These are phyloP conservation scores for Suillus subaureus DNA, from an alignment of 768 basidiomycete genomes.

Conservation along the genomic window DNA sequence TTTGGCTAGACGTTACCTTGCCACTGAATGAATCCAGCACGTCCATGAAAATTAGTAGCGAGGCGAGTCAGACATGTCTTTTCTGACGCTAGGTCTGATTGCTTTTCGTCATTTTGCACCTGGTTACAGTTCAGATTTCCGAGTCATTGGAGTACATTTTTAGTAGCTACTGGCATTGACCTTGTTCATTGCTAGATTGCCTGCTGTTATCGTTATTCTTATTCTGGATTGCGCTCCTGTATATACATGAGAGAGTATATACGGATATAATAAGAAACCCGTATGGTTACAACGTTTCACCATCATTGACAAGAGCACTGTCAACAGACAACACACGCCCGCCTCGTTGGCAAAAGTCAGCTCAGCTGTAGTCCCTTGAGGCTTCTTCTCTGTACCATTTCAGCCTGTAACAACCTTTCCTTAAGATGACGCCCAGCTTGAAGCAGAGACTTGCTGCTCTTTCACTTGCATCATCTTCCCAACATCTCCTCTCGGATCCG, in stretches of 20 bases:
- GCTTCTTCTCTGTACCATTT: conserved; percentile 1
- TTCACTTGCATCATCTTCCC: conserved; percentile 55
- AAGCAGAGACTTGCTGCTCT: conserved; percentile 72
- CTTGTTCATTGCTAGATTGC: not conserved
- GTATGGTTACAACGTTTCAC: conserved; percentile 7
- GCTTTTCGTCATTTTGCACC: not conserved
- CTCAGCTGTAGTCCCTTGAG: not conserved
- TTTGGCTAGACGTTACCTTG: not conserved
- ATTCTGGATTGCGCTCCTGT: not conserved
- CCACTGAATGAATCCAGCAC: not conserved
- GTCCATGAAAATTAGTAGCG: not conserved
- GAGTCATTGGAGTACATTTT: not conserved
- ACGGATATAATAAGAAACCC: not conserved
- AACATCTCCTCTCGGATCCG: conserved; percentile 32
- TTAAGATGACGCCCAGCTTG: conserved; percentile 43
- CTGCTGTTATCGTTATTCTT: not conserved
- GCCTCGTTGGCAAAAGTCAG: not conserved
- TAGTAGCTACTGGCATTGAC: not conserved
- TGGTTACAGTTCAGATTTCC: not conserved
- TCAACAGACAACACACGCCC: not conserved
- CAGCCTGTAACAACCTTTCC: not conserved
- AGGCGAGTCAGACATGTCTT: not conserved
- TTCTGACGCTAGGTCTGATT: not conserved
- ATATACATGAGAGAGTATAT: not conserved
- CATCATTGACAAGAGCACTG: not conserved